Percentiles rank a stretch among this genome's conserved stretches.
phyloP scores from a whole-genome alignment of 352 stramenopile genomes.

The Blastocystis sp. region DNA sequence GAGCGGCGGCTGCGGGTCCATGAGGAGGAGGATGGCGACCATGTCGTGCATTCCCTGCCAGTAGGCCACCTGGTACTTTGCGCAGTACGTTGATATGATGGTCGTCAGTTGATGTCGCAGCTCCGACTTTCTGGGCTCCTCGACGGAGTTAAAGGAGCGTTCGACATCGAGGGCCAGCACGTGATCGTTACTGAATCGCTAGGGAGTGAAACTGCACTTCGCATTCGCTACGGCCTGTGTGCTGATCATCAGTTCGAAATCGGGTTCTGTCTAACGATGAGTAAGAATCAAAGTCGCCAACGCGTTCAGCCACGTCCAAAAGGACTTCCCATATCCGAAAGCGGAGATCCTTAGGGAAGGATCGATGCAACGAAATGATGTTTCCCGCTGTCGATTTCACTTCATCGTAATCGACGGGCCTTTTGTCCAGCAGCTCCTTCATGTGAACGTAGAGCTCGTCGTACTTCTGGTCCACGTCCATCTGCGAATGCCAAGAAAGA shows the following conservation, averaged over 20 bases:
- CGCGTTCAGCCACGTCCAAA: constrained; percentile 55
- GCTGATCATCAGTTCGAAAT: constrained; percentile 66
- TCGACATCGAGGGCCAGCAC: constrained; percentile 47
- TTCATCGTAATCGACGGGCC: constrained; percentile 50
- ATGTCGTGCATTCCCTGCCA: constrained; percentile 74
- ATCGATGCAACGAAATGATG: constrained; percentile 49
- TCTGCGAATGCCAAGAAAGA: background rate
- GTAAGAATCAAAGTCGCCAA: background rate
- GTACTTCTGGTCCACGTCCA: constrained; percentile 66
- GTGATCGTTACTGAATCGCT: constrained; percentile 73
- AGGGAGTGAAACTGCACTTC: background rate
- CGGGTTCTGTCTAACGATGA: constrained; percentile 52
- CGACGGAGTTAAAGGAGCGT: constrained; percentile 63
- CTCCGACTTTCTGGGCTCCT: constrained; percentile 37
- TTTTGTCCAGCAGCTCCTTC: background rate
- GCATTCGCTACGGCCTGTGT: constrained; percentile 30
- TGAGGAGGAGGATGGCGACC: constrained; percentile 54
- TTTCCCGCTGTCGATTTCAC: constrained; percentile 61
- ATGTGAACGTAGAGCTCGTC: constrained; percentile 50
- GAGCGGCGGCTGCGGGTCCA: constrained; percentile 67
- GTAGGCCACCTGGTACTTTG: constrained; percentile 66
- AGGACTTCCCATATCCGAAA: constrained; percentile 67
- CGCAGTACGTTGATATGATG: constrained; percentile 69
- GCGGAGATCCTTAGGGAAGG: constrained; percentile 49
- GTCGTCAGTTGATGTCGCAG: constrained; percentile 49